Evolutionary conservation across 2,329 filamentous ascomycete species (phyloP).

Genomic region (Calonectria ilicicola): DNA sequence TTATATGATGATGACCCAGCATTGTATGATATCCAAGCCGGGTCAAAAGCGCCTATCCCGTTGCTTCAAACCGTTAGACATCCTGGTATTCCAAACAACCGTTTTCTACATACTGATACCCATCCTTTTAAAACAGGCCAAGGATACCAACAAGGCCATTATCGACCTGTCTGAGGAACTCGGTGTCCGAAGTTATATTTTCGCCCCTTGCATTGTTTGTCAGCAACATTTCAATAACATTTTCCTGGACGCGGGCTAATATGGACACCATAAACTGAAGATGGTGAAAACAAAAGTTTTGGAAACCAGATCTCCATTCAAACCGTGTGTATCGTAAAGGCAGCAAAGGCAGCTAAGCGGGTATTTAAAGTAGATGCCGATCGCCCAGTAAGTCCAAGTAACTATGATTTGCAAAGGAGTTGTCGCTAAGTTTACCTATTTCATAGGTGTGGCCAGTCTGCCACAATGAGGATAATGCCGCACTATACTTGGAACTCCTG

Average conservation of each 20-base stretch:
- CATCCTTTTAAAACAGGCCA: constrained; percentile 45
- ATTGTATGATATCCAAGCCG: constrained; percentile 7
- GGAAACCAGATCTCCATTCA: constrained; percentile 27
- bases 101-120: background rate
- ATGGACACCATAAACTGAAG: background rate
- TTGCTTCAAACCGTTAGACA: background rate
- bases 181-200: constrained; percentile 64
- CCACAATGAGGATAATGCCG: constrained; percentile 60
- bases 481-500: constrained; percentile 59
- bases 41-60: background rate
- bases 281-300: constrained; percentile 23
- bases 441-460: constrained; percentile 64
- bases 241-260: background rate
- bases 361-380: constrained; percentile 14
- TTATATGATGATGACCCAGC: constrained; percentile 56
- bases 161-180: constrained; percentile 56
- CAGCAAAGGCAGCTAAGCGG: constrained; percentile 15
- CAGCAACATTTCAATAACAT: constrained; percentile 21
- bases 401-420: too few species aligned
- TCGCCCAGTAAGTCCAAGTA: constrained; percentile 5
- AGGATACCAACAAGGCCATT: constrained; percentile 55
- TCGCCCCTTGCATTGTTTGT: constrained; percentile 65
- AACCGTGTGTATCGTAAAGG: constrained; percentile 23
- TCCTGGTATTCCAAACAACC: background rate
- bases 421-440: background rate